Percentiles rank a stretch among this genome's conserved stretches.
These are phyloP conservation scores for Ascochyta clinopodiicola DNA, from an alignment of 2,329 filamentous ascomycete genomes.

Conservation along the genomic window DNA sequence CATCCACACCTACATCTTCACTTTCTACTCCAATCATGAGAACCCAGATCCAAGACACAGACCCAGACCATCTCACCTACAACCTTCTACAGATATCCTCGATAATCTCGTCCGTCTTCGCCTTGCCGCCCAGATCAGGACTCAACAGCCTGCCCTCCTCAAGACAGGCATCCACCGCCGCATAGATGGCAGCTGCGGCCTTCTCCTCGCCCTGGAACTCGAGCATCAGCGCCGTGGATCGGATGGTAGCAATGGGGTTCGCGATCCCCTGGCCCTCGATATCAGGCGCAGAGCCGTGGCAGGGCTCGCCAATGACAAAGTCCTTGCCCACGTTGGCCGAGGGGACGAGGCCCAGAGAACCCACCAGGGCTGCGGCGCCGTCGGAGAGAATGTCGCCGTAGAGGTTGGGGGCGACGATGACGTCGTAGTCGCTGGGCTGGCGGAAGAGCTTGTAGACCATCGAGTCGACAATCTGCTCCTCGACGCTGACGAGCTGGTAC, in stretches of 20 bases:
- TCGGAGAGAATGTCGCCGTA: conserved; percentile 98
- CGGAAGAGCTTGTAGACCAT: conserved; percentile 99
- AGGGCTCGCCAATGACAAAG: conserved; percentile 97
- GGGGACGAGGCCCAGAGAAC: conserved; percentile 88
- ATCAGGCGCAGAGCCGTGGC: conserved; percentile 94
- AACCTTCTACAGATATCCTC: conserved; percentile 67
- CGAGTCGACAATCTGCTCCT: conserved; percentile 98
- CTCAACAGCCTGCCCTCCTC: conserved; percentile 82
- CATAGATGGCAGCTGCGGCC: conserved; percentile 88
- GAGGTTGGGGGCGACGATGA: conserved; percentile 95
- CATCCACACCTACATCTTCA: too few species aligned
- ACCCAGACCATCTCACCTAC: too few species aligned
- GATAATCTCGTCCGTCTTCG: conserved; percentile 84
- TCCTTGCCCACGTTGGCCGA: conserved; percentile 92
- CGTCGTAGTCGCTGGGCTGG: conserved; percentile 92
- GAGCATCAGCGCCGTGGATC: conserved; percentile 91
- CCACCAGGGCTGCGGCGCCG: conserved; percentile 91
- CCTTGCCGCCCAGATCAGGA: conserved; percentile 88
- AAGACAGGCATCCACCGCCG: conserved; percentile 88
- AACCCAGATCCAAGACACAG: too few species aligned
- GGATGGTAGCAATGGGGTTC: conserved; percentile 93
- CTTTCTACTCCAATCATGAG: too few species aligned
- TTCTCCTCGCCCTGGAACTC: conserved; percentile 90
- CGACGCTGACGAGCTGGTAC: conserved; percentile 72
- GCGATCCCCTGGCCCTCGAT: conserved; percentile 92